These are phyloP conservation scores for Boletellus sp. DNA, from an alignment of 768 basidiomycete genomes.

Conservation along the genomic window DNA sequence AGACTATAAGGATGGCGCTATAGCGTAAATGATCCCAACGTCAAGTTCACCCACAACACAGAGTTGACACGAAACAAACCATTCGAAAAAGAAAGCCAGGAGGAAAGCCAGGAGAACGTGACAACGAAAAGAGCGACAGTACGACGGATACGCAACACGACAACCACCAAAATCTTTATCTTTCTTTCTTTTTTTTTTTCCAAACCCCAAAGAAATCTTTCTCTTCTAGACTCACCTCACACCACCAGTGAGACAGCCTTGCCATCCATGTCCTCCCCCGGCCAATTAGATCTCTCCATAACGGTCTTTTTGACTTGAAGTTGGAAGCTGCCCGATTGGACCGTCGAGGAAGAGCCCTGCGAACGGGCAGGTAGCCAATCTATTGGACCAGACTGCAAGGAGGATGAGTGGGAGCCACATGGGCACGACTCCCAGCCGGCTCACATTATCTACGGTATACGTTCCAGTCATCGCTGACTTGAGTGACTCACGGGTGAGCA, in stretches of 20 bases:
- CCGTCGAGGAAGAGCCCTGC: not conserved
- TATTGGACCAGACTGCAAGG: not conserved
- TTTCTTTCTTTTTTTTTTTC: not conserved
- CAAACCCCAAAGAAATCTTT: no score
- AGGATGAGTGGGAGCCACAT: not conserved
- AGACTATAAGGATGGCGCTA: no score
- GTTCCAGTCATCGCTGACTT: no score
- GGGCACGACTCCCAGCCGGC: no score
- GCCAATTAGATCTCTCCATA: not conserved
- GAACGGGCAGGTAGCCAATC: not conserved
- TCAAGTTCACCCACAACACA: no score
- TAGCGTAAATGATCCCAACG: no score
- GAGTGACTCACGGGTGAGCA: no score
- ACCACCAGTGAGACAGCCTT: constrained; percentile 1
- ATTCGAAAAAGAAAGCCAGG: not conserved
- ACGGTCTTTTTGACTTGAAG: not conserved
- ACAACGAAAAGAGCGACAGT: not conserved
- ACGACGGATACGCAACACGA: not conserved
- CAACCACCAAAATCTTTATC: not conserved
- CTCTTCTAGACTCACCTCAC: not conserved
- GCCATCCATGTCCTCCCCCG: not conserved
- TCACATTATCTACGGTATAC: no score
- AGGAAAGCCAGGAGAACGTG: not conserved
- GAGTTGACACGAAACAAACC: no score
- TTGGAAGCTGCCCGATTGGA: constrained; percentile 1